A percentile compares a stretch with the other conserved stretches of the same genome.
These are phyloP conservation scores for Naematelia aurantialba DNA, from an alignment of 768 basidiomycete genomes.

Conservation along the genomic window DNA sequence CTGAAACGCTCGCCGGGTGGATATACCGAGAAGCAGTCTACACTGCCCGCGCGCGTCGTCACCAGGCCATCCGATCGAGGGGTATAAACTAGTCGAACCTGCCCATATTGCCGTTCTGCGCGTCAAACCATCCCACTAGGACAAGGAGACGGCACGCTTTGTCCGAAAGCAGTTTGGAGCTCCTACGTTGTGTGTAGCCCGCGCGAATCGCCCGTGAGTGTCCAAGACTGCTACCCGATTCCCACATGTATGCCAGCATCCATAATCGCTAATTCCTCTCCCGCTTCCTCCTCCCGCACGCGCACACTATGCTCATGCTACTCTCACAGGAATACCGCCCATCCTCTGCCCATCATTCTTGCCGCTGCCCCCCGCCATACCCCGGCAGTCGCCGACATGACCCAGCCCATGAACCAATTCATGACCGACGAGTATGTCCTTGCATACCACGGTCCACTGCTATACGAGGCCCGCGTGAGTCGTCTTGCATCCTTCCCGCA, in stretches of 20 bases:
- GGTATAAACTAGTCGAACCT: not conserved
- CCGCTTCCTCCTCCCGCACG: not conserved
- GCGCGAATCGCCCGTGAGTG: not conserved
- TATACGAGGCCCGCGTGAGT: slow-evolving; percentile 83
- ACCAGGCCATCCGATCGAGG: not conserved
- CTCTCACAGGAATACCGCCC: not conserved
- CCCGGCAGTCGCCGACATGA: slow-evolving; percentile 5
- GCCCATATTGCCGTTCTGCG: not conserved
- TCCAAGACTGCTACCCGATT: not conserved
- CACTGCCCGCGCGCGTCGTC: not conserved
- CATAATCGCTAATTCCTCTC: not conserved
- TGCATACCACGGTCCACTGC: slow-evolving; percentile 90
- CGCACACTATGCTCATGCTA: not conserved
- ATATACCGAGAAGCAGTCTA: not conserved
- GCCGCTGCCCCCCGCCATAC: not conserved
- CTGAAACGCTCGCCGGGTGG: not conserved
- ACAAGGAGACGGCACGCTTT: not conserved
- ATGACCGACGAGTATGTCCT: slow-evolving; percentile 70
- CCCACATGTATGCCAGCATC: not conserved
- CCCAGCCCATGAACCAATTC: slow-evolving; percentile 34
- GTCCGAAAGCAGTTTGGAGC: not conserved
- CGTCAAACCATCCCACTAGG: not conserved
- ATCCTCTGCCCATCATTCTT: not conserved
- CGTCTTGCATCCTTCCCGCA: slow-evolving; percentile 2
- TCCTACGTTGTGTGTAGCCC: not conserved